These are phyloP conservation scores for Naumovozyma dairenensis DNA, from an alignment of 805 yeast species.

Conservation along the genomic window DNA sequence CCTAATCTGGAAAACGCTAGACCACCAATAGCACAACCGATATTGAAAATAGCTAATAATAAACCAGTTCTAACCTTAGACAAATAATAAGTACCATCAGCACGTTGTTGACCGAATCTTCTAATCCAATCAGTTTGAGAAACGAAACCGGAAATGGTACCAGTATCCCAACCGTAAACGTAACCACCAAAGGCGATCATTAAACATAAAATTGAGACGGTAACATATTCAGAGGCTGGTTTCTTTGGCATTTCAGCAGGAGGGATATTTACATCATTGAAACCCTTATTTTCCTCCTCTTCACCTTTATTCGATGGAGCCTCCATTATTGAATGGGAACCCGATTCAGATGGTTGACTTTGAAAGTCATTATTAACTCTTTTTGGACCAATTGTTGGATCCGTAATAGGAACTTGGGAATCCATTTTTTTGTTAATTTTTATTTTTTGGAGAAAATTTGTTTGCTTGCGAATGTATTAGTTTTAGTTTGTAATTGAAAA, in stretches of 20 bases:
- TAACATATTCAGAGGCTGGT: slow-evolving; percentile 13
- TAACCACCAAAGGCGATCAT: slow-evolving; percentile 58
- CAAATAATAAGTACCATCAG: slow-evolving; percentile 33
- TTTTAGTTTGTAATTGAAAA: background rate
- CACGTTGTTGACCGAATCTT: slow-evolving; percentile 40
- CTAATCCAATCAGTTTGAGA: slow-evolving; percentile 44
- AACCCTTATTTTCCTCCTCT: slow-evolving; percentile 14
- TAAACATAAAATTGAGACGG: slow-evolving; percentile 17
- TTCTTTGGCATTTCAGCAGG: slow-evolving; percentile 8
- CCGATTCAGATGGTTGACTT: slow-evolving; percentile 10
- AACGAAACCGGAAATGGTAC: slow-evolving; percentile 64
- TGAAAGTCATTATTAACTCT: slow-evolving; percentile 1
- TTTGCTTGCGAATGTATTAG: too few species aligned
- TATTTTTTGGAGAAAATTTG: too few species aligned
- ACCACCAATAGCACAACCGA: slow-evolving; percentile 68
- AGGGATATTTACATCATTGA: slow-evolving; percentile 2
- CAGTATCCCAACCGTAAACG: slow-evolving; percentile 67
- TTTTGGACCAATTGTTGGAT: background rate
- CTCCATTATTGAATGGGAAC: slow-evolving; percentile 15
- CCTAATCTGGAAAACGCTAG: slow-evolving; percentile 58
- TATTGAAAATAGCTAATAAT: slow-evolving; percentile 49
- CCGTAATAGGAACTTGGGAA: background rate
- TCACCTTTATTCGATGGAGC: slow-evolving; percentile 20
- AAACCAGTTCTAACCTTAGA: slow-evolving; percentile 39
- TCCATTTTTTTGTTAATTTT: background rate